A percentile compares a stretch with the other conserved stretches of the same genome.
Conservation (phyloP, 164 flowering plant genomes). For the Kingdonia uniflora region DNA sequence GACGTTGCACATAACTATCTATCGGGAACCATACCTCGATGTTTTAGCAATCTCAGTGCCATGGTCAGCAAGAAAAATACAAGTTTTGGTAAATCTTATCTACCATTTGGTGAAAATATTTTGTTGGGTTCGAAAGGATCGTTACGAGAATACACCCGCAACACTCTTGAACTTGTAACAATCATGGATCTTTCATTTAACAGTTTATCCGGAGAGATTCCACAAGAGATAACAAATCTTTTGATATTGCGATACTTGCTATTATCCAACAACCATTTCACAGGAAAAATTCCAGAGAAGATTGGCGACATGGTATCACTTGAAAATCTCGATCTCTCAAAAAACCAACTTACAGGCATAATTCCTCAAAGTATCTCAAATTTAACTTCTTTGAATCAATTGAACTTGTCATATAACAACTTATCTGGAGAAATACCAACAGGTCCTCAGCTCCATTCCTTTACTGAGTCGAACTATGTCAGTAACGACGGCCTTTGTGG, state of each 20-base stretch:
- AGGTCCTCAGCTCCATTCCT: conserved; percentile 4
- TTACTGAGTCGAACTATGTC: background rate
- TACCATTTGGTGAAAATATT: background rate
- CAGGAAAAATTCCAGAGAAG: conserved; percentile 1
- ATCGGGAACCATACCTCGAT: background rate
- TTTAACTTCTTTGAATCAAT: background rate
- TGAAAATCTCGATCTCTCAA: conserved; percentile 2
- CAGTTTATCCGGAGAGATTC: conserved; percentile 5
- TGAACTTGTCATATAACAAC: conserved; percentile 2
- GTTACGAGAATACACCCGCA: background rate
- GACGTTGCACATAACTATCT: background rate
- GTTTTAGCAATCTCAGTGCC: background rate
- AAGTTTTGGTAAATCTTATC: background rate
- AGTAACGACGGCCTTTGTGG: conserved; percentile 12
- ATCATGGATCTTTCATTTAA: background rate
- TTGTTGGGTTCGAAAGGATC: background rate
- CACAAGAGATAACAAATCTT: background rate
- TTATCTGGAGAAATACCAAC: conserved; percentile 2
- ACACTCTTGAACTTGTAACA: background rate
- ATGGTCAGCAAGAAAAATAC: background rate
- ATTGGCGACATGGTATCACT: background rate
- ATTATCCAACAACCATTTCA: conserved; percentile 2
- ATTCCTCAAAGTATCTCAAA: conserved; percentile 3
- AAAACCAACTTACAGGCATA: background rate
- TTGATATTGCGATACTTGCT: background rate